Percentiles rank a stretch among this genome's conserved stretches.
Conservation (phyloP, 768 basidiomycete species). For the Aureoboletus auriporus region DNA sequence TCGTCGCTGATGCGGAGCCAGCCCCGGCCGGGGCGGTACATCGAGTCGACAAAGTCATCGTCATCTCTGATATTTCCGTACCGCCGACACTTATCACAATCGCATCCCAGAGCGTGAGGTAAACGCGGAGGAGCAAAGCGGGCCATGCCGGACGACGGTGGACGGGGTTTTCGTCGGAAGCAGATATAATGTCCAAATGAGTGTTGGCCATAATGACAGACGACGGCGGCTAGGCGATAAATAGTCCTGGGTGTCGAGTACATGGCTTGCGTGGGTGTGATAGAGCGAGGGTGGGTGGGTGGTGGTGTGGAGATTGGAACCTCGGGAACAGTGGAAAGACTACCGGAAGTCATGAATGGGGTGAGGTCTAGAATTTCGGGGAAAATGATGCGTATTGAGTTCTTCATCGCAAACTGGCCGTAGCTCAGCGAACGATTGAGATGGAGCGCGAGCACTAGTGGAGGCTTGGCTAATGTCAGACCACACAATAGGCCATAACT, state of each 20-base stretch:
- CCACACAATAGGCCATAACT: neutral
- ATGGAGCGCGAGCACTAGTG: slow-evolving; percentile 81
- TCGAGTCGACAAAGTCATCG: slow-evolving; percentile 34
- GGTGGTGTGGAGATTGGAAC: slow-evolving; percentile 67
- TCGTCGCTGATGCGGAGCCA: slow-evolving; percentile 93
- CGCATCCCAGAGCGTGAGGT: slow-evolving; percentile 41
- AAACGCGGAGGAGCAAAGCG: slow-evolving; percentile 39
- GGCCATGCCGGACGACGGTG: slow-evolving; percentile 33
- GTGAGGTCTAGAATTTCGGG: slow-evolving; percentile 88
- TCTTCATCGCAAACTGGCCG: slow-evolving; percentile 75
- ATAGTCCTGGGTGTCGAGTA: slow-evolving; percentile 58
- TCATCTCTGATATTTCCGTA: slow-evolving; percentile 59
- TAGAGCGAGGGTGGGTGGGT: slow-evolving; percentile 42
- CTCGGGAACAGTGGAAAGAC: slow-evolving; percentile 66
- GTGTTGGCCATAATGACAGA: slow-evolving; percentile 92
- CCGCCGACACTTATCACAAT: slow-evolving; percentile 42
- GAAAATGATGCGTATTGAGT: slow-evolving; percentile 74
- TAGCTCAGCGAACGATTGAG: slow-evolving; percentile 89
- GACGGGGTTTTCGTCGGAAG: slow-evolving; percentile 77
- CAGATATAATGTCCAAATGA: slow-evolving; percentile 95
- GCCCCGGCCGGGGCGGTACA: slow-evolving; percentile 48
- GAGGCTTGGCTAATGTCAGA: slow-evolving; percentile 53
- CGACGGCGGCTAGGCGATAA: slow-evolving; percentile 81
- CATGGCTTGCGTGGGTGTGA: slow-evolving; percentile 54
- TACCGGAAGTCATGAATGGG: slow-evolving; percentile 80